Evolutionary conservation across 495 filamentous ascomycete genomes (phyloP).

Genomic region (Pseudomonodictys pantanalensis): DNA sequence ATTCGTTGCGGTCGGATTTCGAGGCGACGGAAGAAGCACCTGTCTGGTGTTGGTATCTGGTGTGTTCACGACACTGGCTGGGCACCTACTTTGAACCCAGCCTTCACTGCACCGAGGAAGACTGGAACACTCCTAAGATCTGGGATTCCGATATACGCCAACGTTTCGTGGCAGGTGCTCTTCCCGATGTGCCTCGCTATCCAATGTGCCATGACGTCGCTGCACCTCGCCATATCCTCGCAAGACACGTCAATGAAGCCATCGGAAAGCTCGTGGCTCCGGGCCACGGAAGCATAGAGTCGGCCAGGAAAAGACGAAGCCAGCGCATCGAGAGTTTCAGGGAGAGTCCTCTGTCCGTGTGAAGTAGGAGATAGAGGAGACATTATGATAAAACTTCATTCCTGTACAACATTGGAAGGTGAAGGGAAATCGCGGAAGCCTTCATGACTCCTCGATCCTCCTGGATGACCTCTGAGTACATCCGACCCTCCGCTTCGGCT

Average conservation of each 20-base stretch:
- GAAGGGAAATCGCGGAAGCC: too few species aligned
- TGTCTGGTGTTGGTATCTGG: neutral
- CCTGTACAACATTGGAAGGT: too few species aligned
- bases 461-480: too few species aligned
- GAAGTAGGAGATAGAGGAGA: too few species aligned
- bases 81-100: slow-evolving; percentile 20
- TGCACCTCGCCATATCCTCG: slow-evolving; percentile 15
- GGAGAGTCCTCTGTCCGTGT: slow-evolving; percentile 6
- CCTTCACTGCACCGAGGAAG: slow-evolving; percentile 22
- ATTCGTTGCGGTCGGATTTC: slow-evolving; percentile 14
- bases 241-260: slow-evolving; percentile 17
- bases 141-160: slow-evolving; percentile 21
- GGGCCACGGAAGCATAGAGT: slow-evolving; percentile 7
- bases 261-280: neutral
- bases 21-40: slow-evolving; percentile 23
- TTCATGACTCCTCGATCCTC: too few species aligned
- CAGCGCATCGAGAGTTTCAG: slow-evolving; percentile 10
- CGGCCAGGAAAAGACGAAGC: neutral
- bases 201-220: slow-evolving; percentile 14
- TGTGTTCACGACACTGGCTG: neutral
- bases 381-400: too few species aligned
- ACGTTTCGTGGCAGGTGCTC: slow-evolving; percentile 6
- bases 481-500: too few species aligned
- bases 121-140: slow-evolving; percentile 16
- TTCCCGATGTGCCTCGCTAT: neutral